Evolutionary conservation across 306 rosid genomes (phyloP).

Genomic region (Rosa persica): DNA sequence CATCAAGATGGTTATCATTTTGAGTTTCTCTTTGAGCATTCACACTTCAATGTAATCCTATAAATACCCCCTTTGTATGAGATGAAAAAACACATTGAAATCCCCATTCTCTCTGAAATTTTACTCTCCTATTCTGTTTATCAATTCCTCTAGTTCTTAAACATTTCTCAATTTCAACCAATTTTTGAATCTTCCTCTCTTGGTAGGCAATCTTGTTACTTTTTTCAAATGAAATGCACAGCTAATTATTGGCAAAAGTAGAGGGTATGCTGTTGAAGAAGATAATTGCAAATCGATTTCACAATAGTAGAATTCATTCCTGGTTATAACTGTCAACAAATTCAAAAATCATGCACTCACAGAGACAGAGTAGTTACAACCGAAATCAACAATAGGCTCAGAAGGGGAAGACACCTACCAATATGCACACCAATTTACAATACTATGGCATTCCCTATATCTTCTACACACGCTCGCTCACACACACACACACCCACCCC

Average conservation of each 20-base stretch:
- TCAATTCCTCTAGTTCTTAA: too few species aligned
- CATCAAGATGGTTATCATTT: too few species aligned
- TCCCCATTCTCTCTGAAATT: too few species aligned
- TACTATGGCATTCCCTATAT: conserved; percentile 40
- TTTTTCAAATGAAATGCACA: background rate
- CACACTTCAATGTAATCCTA: too few species aligned
- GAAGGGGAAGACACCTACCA: conserved; percentile 27
- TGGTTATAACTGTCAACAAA: conserved; percentile 18
- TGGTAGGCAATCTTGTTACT: background rate
- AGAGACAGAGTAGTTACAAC: conserved; percentile 30
- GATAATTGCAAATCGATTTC: conserved; percentile 11
- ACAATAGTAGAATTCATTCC: conserved; percentile 16
- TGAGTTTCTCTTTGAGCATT: too few species aligned
- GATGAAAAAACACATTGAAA: too few species aligned
- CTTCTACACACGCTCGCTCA: conserved; percentile 27
- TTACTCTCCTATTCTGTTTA: too few species aligned
- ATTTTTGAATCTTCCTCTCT: background rate
- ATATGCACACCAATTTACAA: conserved; percentile 35
- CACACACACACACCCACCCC: conserved; percentile 35
- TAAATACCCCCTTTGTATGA: too few species aligned
- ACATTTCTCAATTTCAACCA: background rate
- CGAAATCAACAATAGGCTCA: conserved; percentile 30
- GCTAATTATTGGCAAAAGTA: background rate
- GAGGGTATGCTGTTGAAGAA: background rate
- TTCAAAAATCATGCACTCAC: conserved; percentile 27